Base-by-base conservation (phyloP, 352 stramenopile species). In the Thalassiosira livingstoniorum region DNA sequence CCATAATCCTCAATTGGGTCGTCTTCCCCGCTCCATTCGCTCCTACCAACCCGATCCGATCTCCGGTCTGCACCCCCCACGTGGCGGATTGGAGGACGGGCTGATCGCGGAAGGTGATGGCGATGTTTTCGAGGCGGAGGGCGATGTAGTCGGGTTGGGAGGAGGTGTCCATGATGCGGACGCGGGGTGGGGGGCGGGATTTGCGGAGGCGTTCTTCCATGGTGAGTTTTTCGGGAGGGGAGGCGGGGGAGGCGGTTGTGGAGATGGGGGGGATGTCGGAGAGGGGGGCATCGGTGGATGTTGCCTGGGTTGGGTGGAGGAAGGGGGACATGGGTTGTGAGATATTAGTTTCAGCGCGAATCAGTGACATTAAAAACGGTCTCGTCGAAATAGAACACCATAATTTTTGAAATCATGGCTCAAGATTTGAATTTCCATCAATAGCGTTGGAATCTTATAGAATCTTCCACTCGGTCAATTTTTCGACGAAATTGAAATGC, bases 21-120 rank as follows among this genome's bases (percentile, higher is more conserved):
- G 93, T 97, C 25, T 92, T 92, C 60, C 86, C 86, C 3, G 86
- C 86, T 2, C 86, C 86, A 63, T 92, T 92, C 10, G 83, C 76
- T 3, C 86, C 86, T 0, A 92, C 87, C 13, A 96, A 69, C 58
- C 94, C 94, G 54, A 97, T 92, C 18, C 94, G 71, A 71, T 97
- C 94, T 34, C 94, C 94, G 7, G 92, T 96, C 78, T 95, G 91
- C 2, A 97, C 94, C 58, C 92, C 91, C 94, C 94, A 97, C 11
- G 89, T 94, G n/a, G 93, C 94, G 29, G 95, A 94, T 76, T 94
- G 95, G 15, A 97, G 75, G 0, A 97, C 92, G 66, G 95, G 88
- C 71, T 95, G 90, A 84, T 96, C 95, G 43, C 91, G 83, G 69
- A 96, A 96, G 2, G 91, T 95, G 47, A 96, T 90, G 18, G 87